Percentiles rank a stretch among this genome's conserved stretches.
phyloP scores from a whole-genome alignment of 495 filamentous ascomycete genomes.

The Annulohypoxylon nitens region DNA sequence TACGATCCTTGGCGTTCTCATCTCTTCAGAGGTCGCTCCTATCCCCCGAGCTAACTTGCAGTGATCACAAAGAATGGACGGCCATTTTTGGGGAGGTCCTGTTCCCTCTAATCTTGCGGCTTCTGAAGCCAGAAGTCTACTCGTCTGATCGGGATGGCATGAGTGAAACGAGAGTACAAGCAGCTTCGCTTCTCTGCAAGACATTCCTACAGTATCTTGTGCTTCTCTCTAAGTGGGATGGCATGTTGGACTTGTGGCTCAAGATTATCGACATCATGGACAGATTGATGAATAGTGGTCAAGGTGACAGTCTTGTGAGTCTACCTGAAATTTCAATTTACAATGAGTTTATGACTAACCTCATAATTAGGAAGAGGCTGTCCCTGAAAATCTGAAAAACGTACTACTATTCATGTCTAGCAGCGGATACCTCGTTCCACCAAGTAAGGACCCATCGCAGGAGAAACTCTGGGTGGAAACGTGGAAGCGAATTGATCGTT shows the following conservation, averaged over 20 bases:
- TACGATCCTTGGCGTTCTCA: slow-evolving; percentile 88
- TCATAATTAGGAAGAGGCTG: slow-evolving; percentile 82
- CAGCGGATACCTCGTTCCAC: slow-evolving; percentile 84
- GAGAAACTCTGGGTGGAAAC: slow-evolving; percentile 81
- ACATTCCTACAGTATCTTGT: slow-evolving; percentile 96
- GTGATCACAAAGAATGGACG: slow-evolving; percentile 89
- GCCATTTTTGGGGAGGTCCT: slow-evolving; percentile 95
- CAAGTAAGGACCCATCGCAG: slow-evolving; percentile 69
- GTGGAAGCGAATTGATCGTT: slow-evolving; percentile 89
- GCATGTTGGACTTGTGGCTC: slow-evolving; percentile 94
- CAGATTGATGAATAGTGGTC: slow-evolving; percentile 94
- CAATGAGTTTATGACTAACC: slow-evolving; percentile 37
- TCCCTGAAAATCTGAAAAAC: slow-evolving; percentile 96
- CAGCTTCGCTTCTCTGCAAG: slow-evolving; percentile 90
- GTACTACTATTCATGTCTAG: slow-evolving; percentile 95
- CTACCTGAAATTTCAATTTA: background rate
- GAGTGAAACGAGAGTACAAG: slow-evolving; percentile 94
- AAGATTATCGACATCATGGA: slow-evolving; percentile 96
- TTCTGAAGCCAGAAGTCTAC: slow-evolving; percentile 96
- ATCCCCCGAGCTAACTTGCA: slow-evolving; percentile 79
- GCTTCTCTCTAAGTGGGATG: slow-evolving; percentile 83
- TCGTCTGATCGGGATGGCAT: slow-evolving; percentile 93
- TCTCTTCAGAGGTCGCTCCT: slow-evolving; percentile 88
- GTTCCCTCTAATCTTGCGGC: slow-evolving; percentile 89
- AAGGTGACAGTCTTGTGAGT: slow-evolving; percentile 88